Conservation (phyloP, 106 monocot genomes). For the Allium sativum region DNA sequence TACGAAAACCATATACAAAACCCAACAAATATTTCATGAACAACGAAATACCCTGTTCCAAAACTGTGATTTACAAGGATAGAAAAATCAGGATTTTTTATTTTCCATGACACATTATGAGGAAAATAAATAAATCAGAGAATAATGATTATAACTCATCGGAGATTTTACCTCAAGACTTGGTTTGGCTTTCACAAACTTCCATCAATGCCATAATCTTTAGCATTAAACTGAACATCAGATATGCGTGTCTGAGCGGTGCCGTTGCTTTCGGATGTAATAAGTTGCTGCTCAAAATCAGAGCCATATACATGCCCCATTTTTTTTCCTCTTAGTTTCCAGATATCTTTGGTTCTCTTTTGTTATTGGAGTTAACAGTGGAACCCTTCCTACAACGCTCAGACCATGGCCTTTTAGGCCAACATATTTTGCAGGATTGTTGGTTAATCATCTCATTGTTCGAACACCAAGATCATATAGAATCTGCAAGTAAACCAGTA, state of each 20-base stretch:
- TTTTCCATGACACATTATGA: too few relatives aligned
- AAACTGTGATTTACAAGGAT: too few relatives aligned
- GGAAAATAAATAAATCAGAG: too few relatives aligned
- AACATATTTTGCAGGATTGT: constrained; percentile 82
- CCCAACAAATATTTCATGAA: too few relatives aligned
- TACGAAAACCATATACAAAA: too few relatives aligned
- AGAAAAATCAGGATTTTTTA: too few relatives aligned
- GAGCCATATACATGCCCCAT: constrained; percentile 89
- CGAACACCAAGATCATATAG: constrained; percentile 82
- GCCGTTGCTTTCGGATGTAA: neutral
- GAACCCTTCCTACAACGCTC: constrained; percentile 66
- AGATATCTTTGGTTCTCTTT: constrained; percentile 80
- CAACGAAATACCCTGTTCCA: too few relatives aligned
- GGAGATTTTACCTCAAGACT: too few relatives aligned
- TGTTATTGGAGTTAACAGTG: constrained; percentile 78
- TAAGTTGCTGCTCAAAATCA: constrained; percentile 33
- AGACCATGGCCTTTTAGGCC: constrained; percentile 90
- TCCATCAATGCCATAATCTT: too few relatives aligned
- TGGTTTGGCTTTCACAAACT: too few relatives aligned
- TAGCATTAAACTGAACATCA: too few relatives aligned
- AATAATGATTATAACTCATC: too few relatives aligned
- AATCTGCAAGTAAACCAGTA: constrained; percentile 43
- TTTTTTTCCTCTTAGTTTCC: constrained; percentile 72
- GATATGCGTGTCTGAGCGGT: neutral
- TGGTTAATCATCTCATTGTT: constrained; percentile 85